Evolutionary conservation across 1,139 yeast genomes (phyloP).

Genomic region (Geotrichum citri-aurantii): DNA sequence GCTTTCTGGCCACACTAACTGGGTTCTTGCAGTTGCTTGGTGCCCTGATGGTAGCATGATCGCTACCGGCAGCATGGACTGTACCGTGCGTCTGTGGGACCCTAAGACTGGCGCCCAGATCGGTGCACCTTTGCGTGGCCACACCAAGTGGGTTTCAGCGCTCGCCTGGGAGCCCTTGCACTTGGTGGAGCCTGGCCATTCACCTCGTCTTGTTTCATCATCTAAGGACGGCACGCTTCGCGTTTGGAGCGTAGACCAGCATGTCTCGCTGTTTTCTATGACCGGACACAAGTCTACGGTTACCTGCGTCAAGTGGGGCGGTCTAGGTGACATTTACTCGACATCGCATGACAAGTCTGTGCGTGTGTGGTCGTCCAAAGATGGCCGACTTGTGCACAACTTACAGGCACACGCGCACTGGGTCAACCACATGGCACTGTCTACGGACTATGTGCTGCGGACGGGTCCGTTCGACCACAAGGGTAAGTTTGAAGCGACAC

Average conservation of each 20-base stretch:
- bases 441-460: conserved; percentile 83
- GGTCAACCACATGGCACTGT: conserved; percentile 89
- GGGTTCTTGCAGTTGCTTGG: conserved; percentile 94
- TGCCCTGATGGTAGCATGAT: conserved; percentile 86
- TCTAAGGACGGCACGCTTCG: conserved; percentile 89
- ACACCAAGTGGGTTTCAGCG: conserved; percentile 82
- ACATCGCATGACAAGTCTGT: conserved; percentile 95
- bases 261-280: conserved; percentile 64
- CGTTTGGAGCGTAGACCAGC: conserved; percentile 81
- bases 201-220: conserved; percentile 75
- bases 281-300: conserved; percentile 88
- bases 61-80: conserved; percentile 97
- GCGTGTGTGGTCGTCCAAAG: conserved; percentile 82
- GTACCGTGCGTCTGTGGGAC: conserved; percentile 83
- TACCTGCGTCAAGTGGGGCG: conserved; percentile 96
- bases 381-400: conserved; percentile 73
- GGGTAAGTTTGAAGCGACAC: conserved; percentile 37
- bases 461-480: conserved; percentile 76
- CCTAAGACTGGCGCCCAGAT: conserved; percentile 64
- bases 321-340: conserved; percentile 75
- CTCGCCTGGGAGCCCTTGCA: conserved; percentile 95
- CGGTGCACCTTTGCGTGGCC: conserved; percentile 76
- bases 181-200: conserved; percentile 55
- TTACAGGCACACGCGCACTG: conserved; percentile 93
- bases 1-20: conserved; percentile 77